Conservation (phyloP, 352 stramenopile species). For the Globisporangium splendens region DNA sequence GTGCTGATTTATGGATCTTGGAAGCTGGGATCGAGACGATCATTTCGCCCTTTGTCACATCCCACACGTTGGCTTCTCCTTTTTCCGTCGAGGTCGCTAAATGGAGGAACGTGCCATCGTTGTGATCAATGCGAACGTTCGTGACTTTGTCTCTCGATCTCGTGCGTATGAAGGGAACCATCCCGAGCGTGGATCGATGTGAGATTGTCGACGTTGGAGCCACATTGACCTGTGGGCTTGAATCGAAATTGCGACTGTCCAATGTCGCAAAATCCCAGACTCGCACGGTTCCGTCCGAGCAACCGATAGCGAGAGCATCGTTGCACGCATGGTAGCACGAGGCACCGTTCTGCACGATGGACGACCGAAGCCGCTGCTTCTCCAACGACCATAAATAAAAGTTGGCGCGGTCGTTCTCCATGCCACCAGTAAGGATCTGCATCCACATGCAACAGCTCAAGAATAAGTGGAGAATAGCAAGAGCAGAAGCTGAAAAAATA, state of each 20-base stretch:
- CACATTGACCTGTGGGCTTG: slow-evolving; percentile 43
- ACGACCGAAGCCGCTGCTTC: slow-evolving; percentile 54
- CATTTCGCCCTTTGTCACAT: slow-evolving; percentile 82
- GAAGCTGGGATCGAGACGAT: slow-evolving; percentile 71
- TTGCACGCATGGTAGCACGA: slow-evolving; percentile 81
- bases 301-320: slow-evolving; percentile 75
- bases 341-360: slow-evolving; percentile 62
- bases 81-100: slow-evolving; percentile 84
- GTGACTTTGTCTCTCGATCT: slow-evolving; percentile 74
- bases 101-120: slow-evolving; percentile 75
- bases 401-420: slow-evolving; percentile 66
- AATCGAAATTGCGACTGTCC: slow-evolving; percentile 45
- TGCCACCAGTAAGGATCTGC: slow-evolving; percentile 69
- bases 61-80: slow-evolving; percentile 84
- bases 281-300: slow-evolving; percentile 71
- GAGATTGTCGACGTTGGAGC: slow-evolving; percentile 68
- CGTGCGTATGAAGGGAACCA: slow-evolving; percentile 83
- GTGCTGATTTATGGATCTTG: slow-evolving; percentile 83
- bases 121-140: slow-evolving; percentile 79
- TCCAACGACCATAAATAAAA: slow-evolving; percentile 88
- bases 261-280: slow-evolving; percentile 78
- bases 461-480: slow-evolving; percentile 1
- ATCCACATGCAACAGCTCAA: slow-evolving; percentile 7
- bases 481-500: not conserved
- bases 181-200: slow-evolving; percentile 71